Evolutionary conservation across 1,284 basidiomycete species (phyloP).

Genomic region (Porogramme epimiltina): DNA sequence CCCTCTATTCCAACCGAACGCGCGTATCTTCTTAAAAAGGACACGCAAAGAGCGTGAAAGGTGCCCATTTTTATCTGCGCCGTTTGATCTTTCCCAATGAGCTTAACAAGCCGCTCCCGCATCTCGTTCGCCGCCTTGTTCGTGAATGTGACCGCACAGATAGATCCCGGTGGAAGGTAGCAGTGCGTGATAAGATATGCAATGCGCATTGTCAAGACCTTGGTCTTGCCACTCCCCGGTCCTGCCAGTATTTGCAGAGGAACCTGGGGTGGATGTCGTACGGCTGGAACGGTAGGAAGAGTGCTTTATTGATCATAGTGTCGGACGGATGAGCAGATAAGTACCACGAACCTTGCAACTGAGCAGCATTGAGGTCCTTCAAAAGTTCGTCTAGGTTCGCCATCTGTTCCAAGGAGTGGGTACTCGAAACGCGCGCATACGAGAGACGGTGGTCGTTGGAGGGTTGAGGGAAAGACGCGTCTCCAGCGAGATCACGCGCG

Average conservation of each 20-base stretch:
- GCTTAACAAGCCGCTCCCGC: conserved; percentile 67
- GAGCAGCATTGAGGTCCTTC: conserved; percentile 23
- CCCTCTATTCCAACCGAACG: conserved; percentile 60
- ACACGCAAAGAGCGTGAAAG: conserved; percentile 82
- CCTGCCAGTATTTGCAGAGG: conserved; percentile 86
- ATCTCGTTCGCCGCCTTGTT: conserved; percentile 94
- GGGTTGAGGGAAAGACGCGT: too few species aligned
- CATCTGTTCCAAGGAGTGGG: conserved; percentile 5
- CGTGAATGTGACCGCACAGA: conserved; percentile 84
- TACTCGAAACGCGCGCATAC: neutral
- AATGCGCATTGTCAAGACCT: conserved; percentile 74
- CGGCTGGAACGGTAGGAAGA: conserved; percentile 48
- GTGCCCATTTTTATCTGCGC: conserved; percentile 75
- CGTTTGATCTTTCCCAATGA: conserved; percentile 72
- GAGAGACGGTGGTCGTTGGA: too few species aligned
- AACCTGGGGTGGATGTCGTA: conserved; percentile 58
- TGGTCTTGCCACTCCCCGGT: conserved; percentile 79
- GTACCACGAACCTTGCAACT: conserved; percentile 14
- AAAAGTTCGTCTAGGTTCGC: conserved; percentile 13
- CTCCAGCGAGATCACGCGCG: conserved; percentile 5
- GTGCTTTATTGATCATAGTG: too few species aligned
- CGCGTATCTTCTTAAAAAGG: conserved; percentile 71
- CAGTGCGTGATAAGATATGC: conserved; percentile 73
- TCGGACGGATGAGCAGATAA: neutral
- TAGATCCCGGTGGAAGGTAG: conserved; percentile 55